These are phyloP conservation scores for Lecanosticta acicola DNA, from an alignment of 2,329 filamentous ascomycete genomes.

Conservation along the genomic window DNA sequence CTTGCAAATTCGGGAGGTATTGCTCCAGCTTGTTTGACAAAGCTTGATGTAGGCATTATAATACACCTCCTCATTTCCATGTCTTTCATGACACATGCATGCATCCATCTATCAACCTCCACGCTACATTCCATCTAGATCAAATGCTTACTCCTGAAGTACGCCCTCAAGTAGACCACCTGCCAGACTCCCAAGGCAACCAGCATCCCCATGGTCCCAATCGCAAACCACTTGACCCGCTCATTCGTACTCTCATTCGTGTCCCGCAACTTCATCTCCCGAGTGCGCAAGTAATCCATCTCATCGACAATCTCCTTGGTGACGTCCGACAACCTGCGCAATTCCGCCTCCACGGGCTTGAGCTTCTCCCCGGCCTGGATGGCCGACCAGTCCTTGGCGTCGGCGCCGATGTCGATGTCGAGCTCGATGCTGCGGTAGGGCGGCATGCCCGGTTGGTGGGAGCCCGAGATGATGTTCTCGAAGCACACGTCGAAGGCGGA, in stretches of 20 bases:
- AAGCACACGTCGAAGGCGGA: constrained; percentile 96
- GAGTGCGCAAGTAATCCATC: constrained; percentile 87
- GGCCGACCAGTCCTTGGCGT: constrained; percentile 96
- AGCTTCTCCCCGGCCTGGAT: constrained; percentile 97
- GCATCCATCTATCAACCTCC: background rate
- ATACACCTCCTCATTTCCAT: background rate
- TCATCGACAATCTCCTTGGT: constrained; percentile 81
- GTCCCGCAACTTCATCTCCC: constrained; percentile 93
- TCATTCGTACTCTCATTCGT: constrained; percentile 99
- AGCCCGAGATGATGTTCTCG: constrained; percentile 68
- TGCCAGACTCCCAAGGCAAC: constrained; percentile 90
- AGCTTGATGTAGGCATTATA: too few relatives aligned
- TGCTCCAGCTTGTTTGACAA: too few relatives aligned
- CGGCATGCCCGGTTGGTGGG: constrained; percentile 35
- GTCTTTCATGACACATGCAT: background rate
- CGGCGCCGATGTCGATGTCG: constrained; percentile 92
- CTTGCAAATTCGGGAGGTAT: too few relatives aligned
- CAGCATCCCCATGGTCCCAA: constrained; percentile 86
- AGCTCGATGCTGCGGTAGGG: constrained; percentile 73
- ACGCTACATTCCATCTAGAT: constrained; percentile 38
- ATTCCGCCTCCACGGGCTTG: constrained; percentile 91
- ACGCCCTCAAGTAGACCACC: constrained; percentile 93
- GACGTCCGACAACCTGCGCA: constrained; percentile 86
- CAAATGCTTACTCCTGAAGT: constrained; percentile 72
- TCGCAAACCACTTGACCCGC: constrained; percentile 97